Percentiles rank a stretch among this genome's conserved stretches.
phyloP scores from a whole-genome alignment of 78 protist genomes.

The Parvularia atlantis region DNA sequence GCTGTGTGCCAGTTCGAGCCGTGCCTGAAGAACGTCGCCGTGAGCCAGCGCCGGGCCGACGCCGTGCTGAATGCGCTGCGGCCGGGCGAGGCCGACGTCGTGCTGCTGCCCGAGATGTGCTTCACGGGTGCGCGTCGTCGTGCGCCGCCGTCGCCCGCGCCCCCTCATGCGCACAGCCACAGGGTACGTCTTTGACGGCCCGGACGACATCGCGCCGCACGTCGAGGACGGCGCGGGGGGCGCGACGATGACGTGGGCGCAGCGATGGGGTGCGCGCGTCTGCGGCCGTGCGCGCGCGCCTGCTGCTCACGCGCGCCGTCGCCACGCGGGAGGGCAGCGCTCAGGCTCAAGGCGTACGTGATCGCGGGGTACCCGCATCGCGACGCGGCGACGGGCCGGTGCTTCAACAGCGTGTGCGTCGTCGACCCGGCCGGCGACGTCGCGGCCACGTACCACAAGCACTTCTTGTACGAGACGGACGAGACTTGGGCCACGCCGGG shows the following conservation, averaged over 20 bases:
- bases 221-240: constrained; percentile 4
- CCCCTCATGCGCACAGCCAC: background rate
- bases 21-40: no score
- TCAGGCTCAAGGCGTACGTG: no score
- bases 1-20: no score
- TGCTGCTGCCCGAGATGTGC: constrained; percentile 6
- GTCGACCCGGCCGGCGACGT: background rate
- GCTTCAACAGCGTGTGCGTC: constrained; percentile 9
- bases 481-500: constrained; percentile 27
- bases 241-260: background rate
- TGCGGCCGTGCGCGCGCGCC: no score
- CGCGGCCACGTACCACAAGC: constrained; percentile 11
- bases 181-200: background rate
- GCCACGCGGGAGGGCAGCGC: no score
- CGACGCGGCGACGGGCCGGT: no score
- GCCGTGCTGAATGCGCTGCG: no score
- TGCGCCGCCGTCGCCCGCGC: background rate
- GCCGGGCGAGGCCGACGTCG: background rate
- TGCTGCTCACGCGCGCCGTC: no score
- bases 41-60: no score
- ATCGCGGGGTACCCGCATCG: no score
- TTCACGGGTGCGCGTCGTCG: background rate
- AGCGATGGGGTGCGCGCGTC: no score
- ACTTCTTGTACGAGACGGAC: constrained; percentile 16
- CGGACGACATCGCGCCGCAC: background rate